Evolutionary conservation across 2,329 filamentous ascomycete species (phyloP).

Genomic region (Pseudocercospora musae): DNA sequence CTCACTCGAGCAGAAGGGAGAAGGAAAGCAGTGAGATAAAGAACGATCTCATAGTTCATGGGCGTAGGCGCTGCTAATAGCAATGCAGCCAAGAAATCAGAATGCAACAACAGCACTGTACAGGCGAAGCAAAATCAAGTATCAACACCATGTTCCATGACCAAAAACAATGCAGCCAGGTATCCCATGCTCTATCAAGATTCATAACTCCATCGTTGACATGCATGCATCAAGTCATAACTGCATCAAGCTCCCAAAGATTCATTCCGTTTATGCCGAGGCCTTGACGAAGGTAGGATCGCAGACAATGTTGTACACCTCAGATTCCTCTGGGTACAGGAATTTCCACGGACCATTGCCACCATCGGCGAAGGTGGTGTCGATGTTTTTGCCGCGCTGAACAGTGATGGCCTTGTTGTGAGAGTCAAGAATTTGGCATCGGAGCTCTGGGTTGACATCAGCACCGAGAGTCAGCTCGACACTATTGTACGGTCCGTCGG

Average conservation of each 20-base stretch:
- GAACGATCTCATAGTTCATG: not conserved
- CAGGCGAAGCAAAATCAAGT: not conserved
- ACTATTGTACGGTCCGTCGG: constrained; percentile 11
- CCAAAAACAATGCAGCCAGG: not conserved
- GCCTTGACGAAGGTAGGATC: constrained; percentile 3
- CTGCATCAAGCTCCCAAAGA: not conserved
- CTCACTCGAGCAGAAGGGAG: no score
- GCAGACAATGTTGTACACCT: constrained; percentile 14
- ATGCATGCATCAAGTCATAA: not conserved
- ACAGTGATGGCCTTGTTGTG: constrained; percentile 7
- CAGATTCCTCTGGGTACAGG: constrained; percentile 5
- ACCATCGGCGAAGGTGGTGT: constrained; percentile 16
- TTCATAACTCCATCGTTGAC: not conserved
- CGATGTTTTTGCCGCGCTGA: constrained; percentile 10
- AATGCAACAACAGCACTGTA: not conserved
- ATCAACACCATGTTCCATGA: not conserved
- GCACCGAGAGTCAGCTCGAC: constrained; percentile 8
- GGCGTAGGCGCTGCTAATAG: not conserved
- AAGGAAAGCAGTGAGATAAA: not conserved
- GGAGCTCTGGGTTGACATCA: constrained; percentile 13
- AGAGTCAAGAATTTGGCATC: constrained; percentile 15
- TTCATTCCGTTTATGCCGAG: not conserved
- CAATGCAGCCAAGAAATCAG: not conserved
- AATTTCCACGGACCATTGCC: constrained; percentile 12
- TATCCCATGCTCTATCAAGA: not conserved